phyloP scores from a whole-genome alignment of 129 eudicot species.

The Ambrosia artemisiifolia region DNA sequence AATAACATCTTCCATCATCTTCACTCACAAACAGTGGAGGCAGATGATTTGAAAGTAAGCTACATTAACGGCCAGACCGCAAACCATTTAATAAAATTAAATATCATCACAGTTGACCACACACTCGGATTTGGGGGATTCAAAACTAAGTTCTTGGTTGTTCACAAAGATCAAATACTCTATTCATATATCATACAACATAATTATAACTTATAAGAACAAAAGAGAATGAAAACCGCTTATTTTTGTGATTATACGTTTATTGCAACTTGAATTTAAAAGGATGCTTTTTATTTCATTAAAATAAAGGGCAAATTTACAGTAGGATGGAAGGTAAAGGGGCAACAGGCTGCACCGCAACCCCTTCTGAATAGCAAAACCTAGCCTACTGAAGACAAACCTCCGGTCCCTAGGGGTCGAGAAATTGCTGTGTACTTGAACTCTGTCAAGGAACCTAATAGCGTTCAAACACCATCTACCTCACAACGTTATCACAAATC shows the following conservation, averaged over 20 bases:
- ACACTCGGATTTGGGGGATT: background rate
- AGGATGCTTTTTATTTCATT: no score
- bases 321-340: no score
- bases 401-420: no score
- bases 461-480: background rate
- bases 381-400: no score
- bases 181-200: background rate
- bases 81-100: conserved; percentile 2
- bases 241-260: background rate
- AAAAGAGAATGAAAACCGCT: background rate
- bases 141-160: background rate
- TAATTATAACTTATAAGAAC: conserved; percentile 10
- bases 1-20: conserved; percentile 18
- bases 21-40: background rate
- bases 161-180: background rate
- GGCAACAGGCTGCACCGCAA: no score
- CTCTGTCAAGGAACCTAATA: conserved; percentile 6
- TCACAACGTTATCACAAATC: background rate
- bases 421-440: no score
- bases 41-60: conserved; percentile 15
- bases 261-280: background rate
- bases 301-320: no score
- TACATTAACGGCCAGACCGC: conserved; percentile 21
- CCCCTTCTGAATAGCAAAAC: no score
- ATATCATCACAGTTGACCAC: background rate